Base-by-base conservation (phyloP, 2,329 filamentous ascomycete genomes). In the Coniochaeta sp. region DNA sequence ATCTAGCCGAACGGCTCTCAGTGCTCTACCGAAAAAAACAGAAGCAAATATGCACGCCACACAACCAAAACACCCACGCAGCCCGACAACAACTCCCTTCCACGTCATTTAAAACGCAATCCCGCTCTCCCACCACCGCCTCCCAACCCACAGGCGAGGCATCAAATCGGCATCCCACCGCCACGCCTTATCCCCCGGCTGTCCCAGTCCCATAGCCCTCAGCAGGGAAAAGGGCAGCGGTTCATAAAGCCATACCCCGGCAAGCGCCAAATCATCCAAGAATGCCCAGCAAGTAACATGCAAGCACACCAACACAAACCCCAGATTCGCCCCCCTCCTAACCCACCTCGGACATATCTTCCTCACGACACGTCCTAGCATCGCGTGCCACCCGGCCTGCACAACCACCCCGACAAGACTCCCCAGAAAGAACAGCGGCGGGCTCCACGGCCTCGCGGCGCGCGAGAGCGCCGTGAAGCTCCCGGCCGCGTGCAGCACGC, bases 221-320 rank as follows among this genome's bases (percentile, higher is more conserved):
- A 92, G 69, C 0, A 81, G 69, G 59, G 90, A 96, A 9, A 93
- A 64, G 0, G 92, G 91, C n/a, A 96, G 74, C 0, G 91, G 91
- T 72, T 97, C 91, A 62, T 86, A 85, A 16, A 96, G 73, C 89
- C 90, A 96, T 0, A 96, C 68, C 0, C 90, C 91, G 0, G 85
- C 82, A 12, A 81, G 79, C 0, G 87, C 82, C 70, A 96, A 86
- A 68, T 97, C 93, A 69, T 96, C 85, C 12, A 86, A 77, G n/a
- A 96, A 79, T 38, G 86, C 71, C 44, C 78, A 78, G 0, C 82
- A 82, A 0, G 90, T 93, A 17, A 77, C 71, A 59, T 86, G 83
- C 62, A 96, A 75, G 90, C 91, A 97, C 0, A 71, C 66, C 5
- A 86, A 63, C 1, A 86, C 81, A 64, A 87, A 89, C 0, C 79